phyloP scores from a whole-genome alignment of 2,329 filamentous ascomycete species.

The Salinomyces thailandicus region DNA sequence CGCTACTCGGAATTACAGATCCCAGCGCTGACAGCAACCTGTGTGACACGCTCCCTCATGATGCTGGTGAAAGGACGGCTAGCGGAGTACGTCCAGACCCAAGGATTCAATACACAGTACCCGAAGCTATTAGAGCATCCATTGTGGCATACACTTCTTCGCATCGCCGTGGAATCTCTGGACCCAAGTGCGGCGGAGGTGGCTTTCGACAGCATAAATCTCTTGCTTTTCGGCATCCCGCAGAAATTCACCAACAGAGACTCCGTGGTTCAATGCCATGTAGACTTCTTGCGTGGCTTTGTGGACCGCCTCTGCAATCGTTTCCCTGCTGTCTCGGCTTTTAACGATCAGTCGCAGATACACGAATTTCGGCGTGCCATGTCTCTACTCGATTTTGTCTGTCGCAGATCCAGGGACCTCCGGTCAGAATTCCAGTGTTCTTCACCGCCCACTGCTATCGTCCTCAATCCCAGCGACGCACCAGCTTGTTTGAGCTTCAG shows the following conservation, averaged over 20 bases:
- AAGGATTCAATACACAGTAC: neutral
- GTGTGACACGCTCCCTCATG: conserved; percentile 48
- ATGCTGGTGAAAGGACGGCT: neutral
- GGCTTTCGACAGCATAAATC: conserved; percentile 3
- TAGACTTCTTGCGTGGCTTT: conserved; percentile 1
- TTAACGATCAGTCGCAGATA: conserved; percentile 2
- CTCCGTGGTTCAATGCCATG: conserved; percentile 2
- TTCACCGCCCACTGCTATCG: neutral
- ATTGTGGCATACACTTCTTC: conserved; percentile 8
- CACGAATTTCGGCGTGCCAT: conserved; percentile 2
- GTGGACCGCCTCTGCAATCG: conserved; percentile 2
- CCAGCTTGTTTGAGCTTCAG: conserved; percentile 4
- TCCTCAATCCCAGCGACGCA: neutral
- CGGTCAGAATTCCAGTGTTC: neutral
- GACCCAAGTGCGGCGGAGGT: neutral
- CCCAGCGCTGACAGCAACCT: conserved; percentile 45
- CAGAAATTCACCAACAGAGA: neutral
- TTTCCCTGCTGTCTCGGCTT: conserved; percentile 1
- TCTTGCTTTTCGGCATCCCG: conserved; percentile 7
- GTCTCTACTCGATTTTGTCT: neutral
- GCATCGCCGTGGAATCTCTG: conserved; percentile 3
- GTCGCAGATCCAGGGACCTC: neutral
- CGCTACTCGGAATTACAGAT: conserved; percentile 46
- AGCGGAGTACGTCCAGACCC: neutral
- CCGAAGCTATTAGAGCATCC: conserved; percentile 3